Evolutionary conservation across 1,139 yeast genomes (phyloP).

Genomic region (Insectozyma bohioensis): DNA sequence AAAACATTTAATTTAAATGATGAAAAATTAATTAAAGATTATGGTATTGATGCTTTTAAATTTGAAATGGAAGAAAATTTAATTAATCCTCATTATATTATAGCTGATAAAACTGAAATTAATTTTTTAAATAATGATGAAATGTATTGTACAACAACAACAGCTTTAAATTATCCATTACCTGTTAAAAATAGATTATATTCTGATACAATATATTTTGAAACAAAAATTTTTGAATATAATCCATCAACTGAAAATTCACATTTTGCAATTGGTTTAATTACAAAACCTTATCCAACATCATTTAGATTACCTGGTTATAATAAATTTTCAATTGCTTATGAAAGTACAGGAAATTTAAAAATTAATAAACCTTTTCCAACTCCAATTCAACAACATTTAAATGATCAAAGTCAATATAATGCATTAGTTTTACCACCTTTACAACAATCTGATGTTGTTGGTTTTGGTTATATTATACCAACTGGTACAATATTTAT

Average conservation of each 20-base stretch:
- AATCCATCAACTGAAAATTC: conserved; percentile 37
- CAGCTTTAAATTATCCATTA: conserved; percentile 58
- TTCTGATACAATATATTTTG: conserved; percentile 69
- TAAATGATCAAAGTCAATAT: conserved; percentile 45
- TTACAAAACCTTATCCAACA: conserved; percentile 83
- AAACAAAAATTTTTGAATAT: conserved; percentile 61
- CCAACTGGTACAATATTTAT: conserved; percentile 81
- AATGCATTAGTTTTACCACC: conserved; percentile 76
- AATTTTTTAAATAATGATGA: conserved; percentile 46
- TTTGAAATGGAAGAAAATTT: conserved; percentile 37
- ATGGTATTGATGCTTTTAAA: conserved; percentile 43
- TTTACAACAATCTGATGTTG: conserved; percentile 80
- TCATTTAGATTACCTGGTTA: conserved; percentile 84
- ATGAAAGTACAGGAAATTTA: conserved; percentile 81
- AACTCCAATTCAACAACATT: conserved; percentile 47
- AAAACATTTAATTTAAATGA: conserved; percentile 30
- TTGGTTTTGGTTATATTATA: conserved; percentile 87
- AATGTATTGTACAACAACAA: conserved; percentile 47
- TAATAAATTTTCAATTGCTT: conserved; percentile 78
- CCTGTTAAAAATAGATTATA: conserved; percentile 55
- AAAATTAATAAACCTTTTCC: conserved; percentile 78
- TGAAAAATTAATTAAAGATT: conserved; percentile 34
- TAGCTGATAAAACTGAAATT: conserved; percentile 67
- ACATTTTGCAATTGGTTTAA: conserved; percentile 72
- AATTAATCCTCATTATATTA: conserved; percentile 36